phyloP scores from a whole-genome alignment of 1,284 basidiomycete species.

The Pisolithus thermaeus region DNA sequence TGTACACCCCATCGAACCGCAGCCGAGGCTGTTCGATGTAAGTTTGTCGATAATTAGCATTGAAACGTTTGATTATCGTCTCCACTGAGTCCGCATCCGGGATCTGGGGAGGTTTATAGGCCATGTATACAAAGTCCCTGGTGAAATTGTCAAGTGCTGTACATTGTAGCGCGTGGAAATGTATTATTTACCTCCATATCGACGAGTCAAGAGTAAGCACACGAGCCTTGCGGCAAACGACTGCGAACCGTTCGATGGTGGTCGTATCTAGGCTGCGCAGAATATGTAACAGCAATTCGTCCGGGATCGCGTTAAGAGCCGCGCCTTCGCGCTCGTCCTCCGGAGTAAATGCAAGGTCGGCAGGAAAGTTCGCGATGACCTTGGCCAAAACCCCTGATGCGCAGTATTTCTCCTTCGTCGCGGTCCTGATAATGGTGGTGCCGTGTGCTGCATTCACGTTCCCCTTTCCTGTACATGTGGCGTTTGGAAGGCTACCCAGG shows the following conservation, averaged over 20 bases:
- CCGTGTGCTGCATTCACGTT: constrained; percentile 15
- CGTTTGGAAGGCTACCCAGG: constrained; percentile 16
- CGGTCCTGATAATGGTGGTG: constrained; percentile 8
- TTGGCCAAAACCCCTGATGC: constrained; percentile 39
- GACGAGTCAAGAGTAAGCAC: constrained; percentile 59
- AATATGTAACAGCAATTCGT: constrained; percentile 69
- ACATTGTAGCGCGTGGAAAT: neutral
- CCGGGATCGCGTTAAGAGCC: constrained; percentile 58
- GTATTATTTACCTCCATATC: constrained; percentile 69
- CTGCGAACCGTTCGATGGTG: constrained; percentile 72
- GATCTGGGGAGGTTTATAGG: constrained; percentile 73
- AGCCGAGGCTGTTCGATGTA: constrained; percentile 81
- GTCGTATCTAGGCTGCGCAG: constrained; percentile 58
- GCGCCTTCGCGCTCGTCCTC: constrained; percentile 59
- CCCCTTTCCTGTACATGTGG: constrained; percentile 2
- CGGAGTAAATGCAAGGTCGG: constrained; percentile 54
- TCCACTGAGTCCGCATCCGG: constrained; percentile 40
- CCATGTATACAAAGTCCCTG: constrained; percentile 49
- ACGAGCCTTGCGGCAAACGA: constrained; percentile 67
- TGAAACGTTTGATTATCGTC: constrained; percentile 46
- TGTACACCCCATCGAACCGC: constrained; percentile 83
- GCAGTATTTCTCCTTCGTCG: constrained; percentile 9
- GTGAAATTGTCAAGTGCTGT: constrained; percentile 9
- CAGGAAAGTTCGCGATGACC: constrained; percentile 45
- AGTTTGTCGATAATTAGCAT: constrained; percentile 64